These are phyloP conservation scores for Chionographis japonica DNA, from an alignment of 106 monocot species.

Conservation along the genomic window DNA sequence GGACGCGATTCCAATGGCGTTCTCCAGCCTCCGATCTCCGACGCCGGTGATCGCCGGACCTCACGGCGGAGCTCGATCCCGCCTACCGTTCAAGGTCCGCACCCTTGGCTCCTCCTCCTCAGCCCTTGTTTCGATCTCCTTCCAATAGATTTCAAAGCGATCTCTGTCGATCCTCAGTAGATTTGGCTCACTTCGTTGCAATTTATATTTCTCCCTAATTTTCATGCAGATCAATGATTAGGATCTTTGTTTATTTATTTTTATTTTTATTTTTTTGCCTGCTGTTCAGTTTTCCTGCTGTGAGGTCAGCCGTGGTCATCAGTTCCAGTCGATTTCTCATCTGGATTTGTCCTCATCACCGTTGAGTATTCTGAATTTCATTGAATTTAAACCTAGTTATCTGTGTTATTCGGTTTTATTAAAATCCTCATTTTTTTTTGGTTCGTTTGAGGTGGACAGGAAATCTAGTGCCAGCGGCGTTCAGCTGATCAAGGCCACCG, in stretches of 20 bases:
- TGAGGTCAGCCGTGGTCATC: no score
- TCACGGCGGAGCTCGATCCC: neutral
- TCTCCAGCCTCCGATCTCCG: conserved; percentile 10
- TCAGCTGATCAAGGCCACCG: conserved; percentile 55
- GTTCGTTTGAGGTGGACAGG: conserved; percentile 15
- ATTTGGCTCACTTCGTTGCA: no score
- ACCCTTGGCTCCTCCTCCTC: neutral
- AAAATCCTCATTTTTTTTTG: neutral
- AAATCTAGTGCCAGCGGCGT: conserved; percentile 20
- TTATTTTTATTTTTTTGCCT: neutral
- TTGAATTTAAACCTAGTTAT: neutral
- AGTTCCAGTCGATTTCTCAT: neutral
- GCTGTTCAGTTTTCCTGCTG: no score
- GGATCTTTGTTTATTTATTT: neutral
- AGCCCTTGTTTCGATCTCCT: no score
- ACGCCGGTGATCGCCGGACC: no score
- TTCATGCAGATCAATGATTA: no score
- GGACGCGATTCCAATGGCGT: conserved; percentile 10
- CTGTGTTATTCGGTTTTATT: neutral
- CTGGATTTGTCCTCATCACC: conserved; percentile 12
- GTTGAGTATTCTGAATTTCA: conserved; percentile 19
- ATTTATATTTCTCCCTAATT: no score
- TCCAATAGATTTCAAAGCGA: no score
- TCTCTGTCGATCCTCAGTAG: no score
- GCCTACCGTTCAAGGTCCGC: conserved; percentile 12